Evolutionary conservation across 83 land plant genomes (phyloP).

Genomic region (Picea abies): DNA sequence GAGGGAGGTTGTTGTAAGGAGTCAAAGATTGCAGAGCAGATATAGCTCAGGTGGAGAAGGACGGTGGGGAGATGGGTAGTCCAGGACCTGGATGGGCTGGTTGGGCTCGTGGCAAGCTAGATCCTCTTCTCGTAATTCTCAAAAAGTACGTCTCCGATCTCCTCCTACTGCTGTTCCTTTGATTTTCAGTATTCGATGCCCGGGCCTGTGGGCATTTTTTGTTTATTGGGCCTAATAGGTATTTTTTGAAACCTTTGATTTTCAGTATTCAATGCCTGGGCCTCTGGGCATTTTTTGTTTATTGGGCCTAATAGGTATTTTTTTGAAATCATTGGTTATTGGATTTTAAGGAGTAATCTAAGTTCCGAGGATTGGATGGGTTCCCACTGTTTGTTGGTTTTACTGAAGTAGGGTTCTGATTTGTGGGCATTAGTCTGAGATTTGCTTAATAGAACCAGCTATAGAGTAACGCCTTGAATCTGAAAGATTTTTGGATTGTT

Average conservation of each 20-base stretch:
- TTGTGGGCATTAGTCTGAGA: not conserved
- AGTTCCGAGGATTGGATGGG: not conserved
- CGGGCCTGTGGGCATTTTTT: not conserved
- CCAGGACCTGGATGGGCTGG: conserved; percentile 28
- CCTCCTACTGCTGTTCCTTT: not conserved
- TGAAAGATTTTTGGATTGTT: not conserved
- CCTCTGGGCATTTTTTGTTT: not conserved
- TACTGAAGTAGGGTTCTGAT: not conserved
- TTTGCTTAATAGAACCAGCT: not conserved
- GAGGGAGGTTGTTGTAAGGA: no score
- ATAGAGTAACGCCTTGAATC: not conserved
- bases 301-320: not conserved
- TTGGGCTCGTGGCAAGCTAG: conserved; percentile 65
- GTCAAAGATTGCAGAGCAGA: no score
- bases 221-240: not conserved
- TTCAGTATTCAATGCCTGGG: not conserved
- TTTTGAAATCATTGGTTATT: not conserved
- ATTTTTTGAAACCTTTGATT: not conserved
- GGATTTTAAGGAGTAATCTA: not conserved
- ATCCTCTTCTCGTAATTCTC: conserved; percentile 77
- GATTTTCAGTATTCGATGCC: not conserved
- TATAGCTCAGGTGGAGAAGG: no score
- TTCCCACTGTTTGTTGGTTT: not conserved
- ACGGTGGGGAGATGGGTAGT: conserved; percentile 23
- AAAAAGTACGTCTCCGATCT: conserved; percentile 44